Conservation (phyloP, 2,329 filamentous ascomycete genomes). For the Nannizzia gypsea region DNA sequence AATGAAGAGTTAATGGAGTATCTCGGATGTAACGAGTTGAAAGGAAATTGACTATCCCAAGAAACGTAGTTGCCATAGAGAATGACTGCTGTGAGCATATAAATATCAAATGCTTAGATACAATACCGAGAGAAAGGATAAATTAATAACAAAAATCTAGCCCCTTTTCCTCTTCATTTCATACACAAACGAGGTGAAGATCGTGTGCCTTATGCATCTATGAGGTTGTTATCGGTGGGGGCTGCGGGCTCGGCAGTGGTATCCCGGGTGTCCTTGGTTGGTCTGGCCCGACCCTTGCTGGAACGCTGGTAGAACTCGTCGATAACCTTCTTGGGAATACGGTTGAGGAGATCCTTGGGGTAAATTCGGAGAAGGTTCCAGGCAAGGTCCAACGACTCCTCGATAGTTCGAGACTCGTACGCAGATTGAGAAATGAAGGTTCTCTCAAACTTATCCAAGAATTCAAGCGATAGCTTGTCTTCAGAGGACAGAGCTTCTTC, state of each 20-base stretch:
- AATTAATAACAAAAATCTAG: neutral
- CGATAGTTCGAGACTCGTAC: constrained; percentile 85
- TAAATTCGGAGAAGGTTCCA: constrained; percentile 96
- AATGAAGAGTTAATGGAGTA: neutral
- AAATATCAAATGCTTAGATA: constrained; percentile 2
- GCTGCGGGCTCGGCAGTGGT: constrained; percentile 26
- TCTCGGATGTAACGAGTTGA: neutral
- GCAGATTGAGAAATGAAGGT: constrained; percentile 85
- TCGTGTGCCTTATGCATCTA: constrained; percentile 26
- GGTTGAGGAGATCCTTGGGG: constrained; percentile 95
- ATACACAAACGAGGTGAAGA: neutral
- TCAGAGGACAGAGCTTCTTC: constrained; percentile 92
- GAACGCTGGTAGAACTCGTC: constrained; percentile 68
- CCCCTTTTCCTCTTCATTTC: neutral
- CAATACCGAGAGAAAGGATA: neutral
- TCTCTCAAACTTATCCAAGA: constrained; percentile 95
- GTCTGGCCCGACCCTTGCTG: constrained; percentile 26
- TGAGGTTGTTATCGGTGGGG: constrained; percentile 28
- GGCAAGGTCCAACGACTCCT: constrained; percentile 86
- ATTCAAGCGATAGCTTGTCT: constrained; percentile 95
- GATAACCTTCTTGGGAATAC: constrained; percentile 72
- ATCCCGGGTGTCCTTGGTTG: constrained; percentile 38
- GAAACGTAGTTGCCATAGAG: neutral
- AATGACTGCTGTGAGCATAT: neutral
- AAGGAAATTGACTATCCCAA: neutral